Base-by-base conservation (phyloP, 2,329 filamentous ascomycete species). In the Aspergillus sp. region DNA sequence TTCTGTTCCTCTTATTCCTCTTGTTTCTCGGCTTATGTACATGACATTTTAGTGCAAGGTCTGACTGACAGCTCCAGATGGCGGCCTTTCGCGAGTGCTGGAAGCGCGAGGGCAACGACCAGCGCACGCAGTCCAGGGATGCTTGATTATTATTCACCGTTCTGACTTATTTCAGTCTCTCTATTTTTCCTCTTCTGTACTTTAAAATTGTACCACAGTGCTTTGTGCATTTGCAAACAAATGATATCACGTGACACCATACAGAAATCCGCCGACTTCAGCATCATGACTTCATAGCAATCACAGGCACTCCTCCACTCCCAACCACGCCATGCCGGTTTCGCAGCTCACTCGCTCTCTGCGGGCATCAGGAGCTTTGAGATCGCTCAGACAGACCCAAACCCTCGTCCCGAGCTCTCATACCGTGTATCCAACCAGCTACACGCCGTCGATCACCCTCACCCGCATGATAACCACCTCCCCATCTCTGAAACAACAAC, bases 51-150 rank as follows among this genome's bases (percentile, higher is more conserved):
- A 6, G 45, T n/a, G 7, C 2, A 15, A 5, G 20, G 10, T n/a
- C 3, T 17, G 46, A 30, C 46, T 37, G 35, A 37, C 19, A 43
- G 27, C 47, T 53, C 33, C 58, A 97, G 91, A 94, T 97, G 86
- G 85, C 93, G 64, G 77, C 79, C 2, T 97, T 97, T 66, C 84
- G 83, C 61, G 80, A 85, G 60, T 97, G 91, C 70, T 97, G 91
- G 91, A 95, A 94, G 72, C 78, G 77, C 54, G 84, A 94, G 60
- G 84, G 89, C 43, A 97, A 97, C 67, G 84, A 95, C 60, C 74
- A 86, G 66, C 81, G 93, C 61, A 96, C 90, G 0, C 78, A 78
- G 46, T 84, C 79, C 38, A 91, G 89, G 63, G 84, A 95, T 63
- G 78, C 75, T 33, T 81, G 57, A 60, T 38, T 30, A 43, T 15